These are phyloP conservation scores for Diaporthe velutina DNA, from an alignment of 2,329 filamentous ascomycete species.

Conservation along the genomic window DNA sequence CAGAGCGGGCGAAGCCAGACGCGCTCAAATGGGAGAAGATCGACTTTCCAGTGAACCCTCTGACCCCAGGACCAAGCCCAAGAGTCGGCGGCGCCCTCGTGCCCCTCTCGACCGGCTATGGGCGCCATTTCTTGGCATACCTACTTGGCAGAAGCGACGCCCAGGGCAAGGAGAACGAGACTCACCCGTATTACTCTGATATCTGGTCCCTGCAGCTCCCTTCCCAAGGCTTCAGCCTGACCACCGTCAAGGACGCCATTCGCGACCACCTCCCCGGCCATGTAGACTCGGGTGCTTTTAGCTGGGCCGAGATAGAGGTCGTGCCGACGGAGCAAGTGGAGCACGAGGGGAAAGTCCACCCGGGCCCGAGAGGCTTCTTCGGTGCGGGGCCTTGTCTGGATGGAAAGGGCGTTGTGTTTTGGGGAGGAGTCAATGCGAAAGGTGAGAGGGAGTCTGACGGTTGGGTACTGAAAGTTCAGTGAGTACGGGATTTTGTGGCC, in stretches of 20 bases:
- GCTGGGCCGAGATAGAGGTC: slow-evolving; percentile 65
- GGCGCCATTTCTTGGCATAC: slow-evolving; percentile 64
- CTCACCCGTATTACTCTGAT: slow-evolving; percentile 51
- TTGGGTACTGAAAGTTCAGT: slow-evolving; percentile 51
- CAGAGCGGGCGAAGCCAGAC: slow-evolving; percentile 48
- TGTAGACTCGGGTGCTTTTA: slow-evolving; percentile 58
- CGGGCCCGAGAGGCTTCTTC: slow-evolving; percentile 54
- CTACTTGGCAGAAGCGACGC: slow-evolving; percentile 56
- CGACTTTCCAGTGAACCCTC: slow-evolving; percentile 52
- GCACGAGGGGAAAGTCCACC: slow-evolving; percentile 56
- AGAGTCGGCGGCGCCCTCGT: slow-evolving; percentile 58
- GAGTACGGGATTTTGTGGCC: background rate
- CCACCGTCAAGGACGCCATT: slow-evolving; percentile 63
- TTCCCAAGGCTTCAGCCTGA: slow-evolving; percentile 58
- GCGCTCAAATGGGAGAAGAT: slow-evolving; percentile 53
- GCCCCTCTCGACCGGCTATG: slow-evolving; percentile 63
- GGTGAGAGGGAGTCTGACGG: slow-evolving; percentile 56
- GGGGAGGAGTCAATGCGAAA: slow-evolving; percentile 63
- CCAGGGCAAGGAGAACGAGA: slow-evolving; percentile 38
- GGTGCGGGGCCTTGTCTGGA: slow-evolving; percentile 57
- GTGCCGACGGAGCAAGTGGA: slow-evolving; percentile 57
- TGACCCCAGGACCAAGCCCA: slow-evolving; percentile 55
- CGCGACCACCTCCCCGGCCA: slow-evolving; percentile 54
- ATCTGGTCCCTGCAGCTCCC: slow-evolving; percentile 67
- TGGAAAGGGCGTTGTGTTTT: slow-evolving; percentile 62